These are phyloP conservation scores for Fusarium incarnatum DNA, from an alignment of 2,329 filamentous ascomycete genomes.

Conservation along the genomic window DNA sequence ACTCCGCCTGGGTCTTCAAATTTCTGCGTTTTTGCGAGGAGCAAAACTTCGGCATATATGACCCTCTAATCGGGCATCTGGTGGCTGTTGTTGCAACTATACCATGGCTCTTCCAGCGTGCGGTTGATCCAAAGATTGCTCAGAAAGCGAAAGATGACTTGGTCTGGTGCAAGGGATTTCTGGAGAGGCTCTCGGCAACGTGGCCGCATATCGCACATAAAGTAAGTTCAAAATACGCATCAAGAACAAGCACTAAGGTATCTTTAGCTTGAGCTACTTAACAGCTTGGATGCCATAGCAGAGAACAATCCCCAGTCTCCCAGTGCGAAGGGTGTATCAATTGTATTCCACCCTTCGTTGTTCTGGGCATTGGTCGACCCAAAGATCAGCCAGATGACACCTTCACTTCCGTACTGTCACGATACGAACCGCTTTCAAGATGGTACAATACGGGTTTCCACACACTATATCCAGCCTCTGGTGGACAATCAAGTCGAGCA, in stretches of 20 bases:
- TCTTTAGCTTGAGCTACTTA: conserved; percentile 6
- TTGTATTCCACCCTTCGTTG: conserved; percentile 3
- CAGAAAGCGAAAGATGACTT: conserved; percentile 8
- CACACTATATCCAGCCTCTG: conserved; percentile 13
- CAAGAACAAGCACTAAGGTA: no score
- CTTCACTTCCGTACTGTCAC: background rate
- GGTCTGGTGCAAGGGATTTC: conserved; percentile 4
- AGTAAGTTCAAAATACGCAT: background rate
- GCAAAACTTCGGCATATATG: background rate
- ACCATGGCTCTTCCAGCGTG: conserved; percentile 27
- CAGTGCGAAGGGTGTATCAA: background rate
- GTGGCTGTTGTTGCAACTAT: conserved; percentile 24
- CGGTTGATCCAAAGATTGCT: conserved; percentile 4
- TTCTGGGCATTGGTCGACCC: conserved; percentile 22
- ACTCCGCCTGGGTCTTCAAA: conserved; percentile 16
- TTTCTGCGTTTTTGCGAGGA: background rate
- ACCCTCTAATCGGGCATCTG: conserved; percentile 9
- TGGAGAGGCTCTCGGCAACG: background rate
- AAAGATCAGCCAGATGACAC: conserved; percentile 12
- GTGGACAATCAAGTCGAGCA: background rate
- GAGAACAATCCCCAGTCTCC: background rate
- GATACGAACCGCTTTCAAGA: background rate
- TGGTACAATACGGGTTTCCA: conserved; percentile 8
- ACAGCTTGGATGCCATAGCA: background rate
- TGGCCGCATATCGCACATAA: conserved; percentile 34